phyloP scores from a whole-genome alignment of 768 basidiomycete species.

The Phylloporus scabripes region DNA sequence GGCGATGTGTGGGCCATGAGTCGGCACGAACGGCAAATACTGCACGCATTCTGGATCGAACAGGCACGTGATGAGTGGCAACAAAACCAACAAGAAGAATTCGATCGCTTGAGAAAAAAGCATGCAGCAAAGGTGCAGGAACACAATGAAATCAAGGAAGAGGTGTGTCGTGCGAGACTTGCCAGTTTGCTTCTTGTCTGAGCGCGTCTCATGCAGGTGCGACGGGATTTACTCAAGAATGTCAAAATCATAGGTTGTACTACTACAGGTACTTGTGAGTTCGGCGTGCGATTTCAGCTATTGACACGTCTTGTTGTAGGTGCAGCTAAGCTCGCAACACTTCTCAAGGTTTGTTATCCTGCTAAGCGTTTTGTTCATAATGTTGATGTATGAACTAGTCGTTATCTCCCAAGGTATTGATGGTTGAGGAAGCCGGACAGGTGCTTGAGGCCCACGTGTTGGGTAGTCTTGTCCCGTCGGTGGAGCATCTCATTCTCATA shows the following conservation, averaged over 20 bases:
- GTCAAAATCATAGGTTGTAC: constrained; percentile 72
- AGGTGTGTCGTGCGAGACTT: constrained; percentile 37
- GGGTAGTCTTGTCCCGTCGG: constrained; percentile 53
- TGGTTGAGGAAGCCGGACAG: constrained; percentile 82
- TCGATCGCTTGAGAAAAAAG: constrained; percentile 35
- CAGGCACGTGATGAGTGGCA: constrained; percentile 33
- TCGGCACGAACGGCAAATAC: constrained; percentile 37
- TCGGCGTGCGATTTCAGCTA: background rate
- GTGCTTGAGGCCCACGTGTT: constrained; percentile 76
- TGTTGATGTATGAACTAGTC: constrained; percentile 35
- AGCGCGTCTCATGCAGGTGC: constrained; percentile 34
- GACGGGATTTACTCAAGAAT: constrained; percentile 47
- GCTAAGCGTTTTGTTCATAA: background rate
- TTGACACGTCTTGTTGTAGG: constrained; percentile 34
- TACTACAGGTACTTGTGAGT: constrained; percentile 52
- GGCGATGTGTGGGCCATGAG: constrained; percentile 54
- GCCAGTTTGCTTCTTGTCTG: background rate
- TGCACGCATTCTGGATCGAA: constrained; percentile 46
- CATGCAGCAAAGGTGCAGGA: constrained; percentile 37
- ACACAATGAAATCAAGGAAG: constrained; percentile 42
- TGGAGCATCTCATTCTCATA: constrained; percentile 74
- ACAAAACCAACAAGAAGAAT: constrained; percentile 34
- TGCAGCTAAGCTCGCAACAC: constrained; percentile 57
- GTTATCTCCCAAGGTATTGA: constrained; percentile 51
- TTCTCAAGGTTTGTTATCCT: constrained; percentile 45